Evolutionary conservation across 1,284 basidiomycete species (phyloP).

Genomic region (Meripilus lineatus): DNA sequence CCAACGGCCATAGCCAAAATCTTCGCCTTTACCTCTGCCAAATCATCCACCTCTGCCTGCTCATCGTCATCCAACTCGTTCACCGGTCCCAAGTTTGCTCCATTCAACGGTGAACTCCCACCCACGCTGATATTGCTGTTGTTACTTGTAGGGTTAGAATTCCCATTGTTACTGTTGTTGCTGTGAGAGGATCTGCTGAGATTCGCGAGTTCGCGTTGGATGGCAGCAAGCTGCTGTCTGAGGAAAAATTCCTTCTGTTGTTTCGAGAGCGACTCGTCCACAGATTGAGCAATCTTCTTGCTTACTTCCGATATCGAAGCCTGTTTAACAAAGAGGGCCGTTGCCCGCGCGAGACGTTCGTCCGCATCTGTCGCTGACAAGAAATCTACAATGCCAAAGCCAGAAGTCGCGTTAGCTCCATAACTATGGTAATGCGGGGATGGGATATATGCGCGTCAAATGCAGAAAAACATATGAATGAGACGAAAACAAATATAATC

Average conservation of each 20-base stretch:
- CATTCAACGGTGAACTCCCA: neutral
- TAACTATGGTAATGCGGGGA: neutral
- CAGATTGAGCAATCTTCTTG: constrained; percentile 71
- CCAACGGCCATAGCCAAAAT: constrained; percentile 77
- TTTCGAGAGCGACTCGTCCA: constrained; percentile 73
- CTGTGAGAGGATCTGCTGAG: constrained; percentile 37
- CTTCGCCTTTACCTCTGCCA: constrained; percentile 74
- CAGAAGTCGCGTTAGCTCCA: too few species aligned
- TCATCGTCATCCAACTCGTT: constrained; percentile 68
- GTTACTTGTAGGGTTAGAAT: neutral
- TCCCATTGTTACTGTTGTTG: too few species aligned
- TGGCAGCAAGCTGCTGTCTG: constrained; percentile 84
- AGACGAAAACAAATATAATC: too few species aligned
- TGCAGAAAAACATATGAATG: too few species aligned
- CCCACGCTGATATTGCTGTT: constrained; percentile 1
- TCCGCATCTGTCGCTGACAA: constrained; percentile 52
- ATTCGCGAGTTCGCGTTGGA: constrained; percentile 78
- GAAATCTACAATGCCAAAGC: constrained; percentile 38
- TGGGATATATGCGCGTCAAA: too few species aligned
- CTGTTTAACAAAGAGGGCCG: constrained; percentile 65
- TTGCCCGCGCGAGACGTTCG: constrained; percentile 57
- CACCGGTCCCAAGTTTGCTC: neutral
- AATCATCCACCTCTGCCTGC: constrained; percentile 70
- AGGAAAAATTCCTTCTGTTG: constrained; percentile 83
- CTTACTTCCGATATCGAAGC: constrained; percentile 72